Base-by-base conservation (phyloP, 257 asterid species). In the Penstemon newberryi region DNA sequence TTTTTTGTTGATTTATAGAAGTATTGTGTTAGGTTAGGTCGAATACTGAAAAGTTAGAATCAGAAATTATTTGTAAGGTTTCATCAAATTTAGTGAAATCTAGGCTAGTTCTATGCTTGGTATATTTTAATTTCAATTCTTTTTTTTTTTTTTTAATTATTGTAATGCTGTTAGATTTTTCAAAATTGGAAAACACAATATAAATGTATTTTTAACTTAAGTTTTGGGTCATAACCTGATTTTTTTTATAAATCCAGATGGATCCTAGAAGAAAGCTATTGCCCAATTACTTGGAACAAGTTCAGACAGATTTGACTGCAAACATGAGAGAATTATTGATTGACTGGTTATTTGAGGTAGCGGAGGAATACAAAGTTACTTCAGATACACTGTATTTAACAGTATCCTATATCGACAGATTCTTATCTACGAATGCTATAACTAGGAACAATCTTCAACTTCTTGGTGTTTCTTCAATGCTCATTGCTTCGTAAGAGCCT, bases 381-480 rank as follows among this genome's bases (percentile, higher is more conserved):
- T 70, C 97, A 0, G 97, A 88, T 66, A 90, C 97, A 0, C 75
- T 93, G 18, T 87, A 88, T 44, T 76, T 87, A 19, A 65, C 97
- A 0, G 90, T 93, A 63, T 77, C 87, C 3, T 88, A 90, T 73
- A 68, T 93, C 0, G 99, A 93, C 65, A 82, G 88, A 72, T 89
- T 80, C 81, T 75, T 90, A 40, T 90, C 99, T 0, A 45, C 25
- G 63, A 84, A 67, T 63, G 75, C 58, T n/a, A 69, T 91, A 12
- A 73, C 41, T 42, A 63, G 96, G 64, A 87, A 89, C 75, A 80
- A 43, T 15, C 99, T 94, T 61, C 97, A 94, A 87, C 97, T 94
- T 63, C 88, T 94, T 19, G 99, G 99, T 3, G 95, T 94, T 75
- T 87, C 99, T 15, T 91, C 97, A 9, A 94, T 94, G 99, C 96